Evolutionary conservation across 768 basidiomycete genomes (phyloP), one percentile per base, ranked within the genome.

Genomic region (Phlebiopsis gigantea): DNA sequence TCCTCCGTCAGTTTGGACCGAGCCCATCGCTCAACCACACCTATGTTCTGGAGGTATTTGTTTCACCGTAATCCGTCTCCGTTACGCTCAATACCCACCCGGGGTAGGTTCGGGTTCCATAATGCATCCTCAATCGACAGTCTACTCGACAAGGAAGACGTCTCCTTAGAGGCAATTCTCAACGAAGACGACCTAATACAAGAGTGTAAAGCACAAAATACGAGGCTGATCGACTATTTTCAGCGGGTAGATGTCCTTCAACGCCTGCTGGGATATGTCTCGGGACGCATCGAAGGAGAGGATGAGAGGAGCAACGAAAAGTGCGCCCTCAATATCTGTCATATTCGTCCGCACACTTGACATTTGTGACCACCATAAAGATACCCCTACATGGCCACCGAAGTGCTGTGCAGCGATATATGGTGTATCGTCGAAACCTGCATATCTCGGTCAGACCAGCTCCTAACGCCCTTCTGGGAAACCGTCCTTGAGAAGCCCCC

Each of bases 151-250:
- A 87, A 91, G 75, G 91, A 93, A 63, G 89, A 92, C 66, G 86
- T 92, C 61, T 80, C 85, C 48, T 82, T 98, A 42, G 94, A 97
- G 70, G 85, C 90, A 42, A 86, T 98, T 58, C 79, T 98, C 55
- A 93, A 93, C 73, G 93, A 97, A 73, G 88, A 92, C 67, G 94
- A 98, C 69, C 77, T 98, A 45, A 75, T 98, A 55, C 90, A 91
- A 71, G 96, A 98, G 72, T 93, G 93, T 81, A 98, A 98, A 73
- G 79, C 88, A 0, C 90, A 96, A 72, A 98, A 98, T 67, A 88
- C 88, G 41, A 77, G 90, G 57, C 82, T 96, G 49, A 88, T 90
- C 63, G 88, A 91, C 67, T 93, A 93, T 71, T 90, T 95, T 65
- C 87, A 86, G 61, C 77, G 89, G 62, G 77, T 83, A 50, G 90